These are phyloP conservation scores for Alnus glutinosa DNA, from an alignment of 306 rosid genomes.

Conservation along the genomic window DNA sequence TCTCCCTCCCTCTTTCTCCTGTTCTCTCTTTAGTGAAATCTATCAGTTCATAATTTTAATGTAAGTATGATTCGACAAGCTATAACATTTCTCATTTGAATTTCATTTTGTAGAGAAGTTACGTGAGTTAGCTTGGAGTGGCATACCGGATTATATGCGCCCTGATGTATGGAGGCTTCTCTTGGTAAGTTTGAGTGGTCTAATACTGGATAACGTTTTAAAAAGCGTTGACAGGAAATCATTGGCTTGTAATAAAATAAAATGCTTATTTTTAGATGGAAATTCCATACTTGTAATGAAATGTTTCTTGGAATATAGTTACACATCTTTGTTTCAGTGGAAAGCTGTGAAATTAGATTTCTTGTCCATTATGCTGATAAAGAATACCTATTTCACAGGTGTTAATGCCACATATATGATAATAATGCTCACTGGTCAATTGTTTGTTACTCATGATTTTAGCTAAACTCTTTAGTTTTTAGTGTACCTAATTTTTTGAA, in stretches of 20 bases:
- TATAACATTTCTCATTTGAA: slow-evolving; percentile 18
- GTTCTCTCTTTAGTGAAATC: neutral
- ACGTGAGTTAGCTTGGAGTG: slow-evolving; percentile 97
- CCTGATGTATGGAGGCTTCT: slow-evolving; percentile 95
- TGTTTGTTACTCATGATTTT: neutral
- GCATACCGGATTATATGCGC: slow-evolving; percentile 89
- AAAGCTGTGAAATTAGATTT: neutral
- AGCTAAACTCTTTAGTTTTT: neutral
- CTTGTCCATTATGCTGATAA: neutral
- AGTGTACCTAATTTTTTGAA: neutral
- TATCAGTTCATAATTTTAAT: neutral
- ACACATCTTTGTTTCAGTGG: neutral
- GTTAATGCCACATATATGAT: neutral
- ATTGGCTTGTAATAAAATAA: neutral
- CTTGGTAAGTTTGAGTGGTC: slow-evolving; percentile 60
- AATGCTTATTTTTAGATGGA: neutral
- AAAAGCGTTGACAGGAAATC: neutral
- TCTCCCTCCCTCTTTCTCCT: neutral
- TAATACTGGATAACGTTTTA: neutral
- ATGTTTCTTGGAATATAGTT: neutral
- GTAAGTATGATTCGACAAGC: neutral
- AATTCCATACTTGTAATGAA: neutral
- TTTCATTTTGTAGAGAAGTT: slow-evolving; percentile 64
- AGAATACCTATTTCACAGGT: neutral
- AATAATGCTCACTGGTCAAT: neutral